These are phyloP conservation scores for Balansia obtecta DNA, from an alignment of 2,329 filamentous ascomycete species.

Conservation along the genomic window DNA sequence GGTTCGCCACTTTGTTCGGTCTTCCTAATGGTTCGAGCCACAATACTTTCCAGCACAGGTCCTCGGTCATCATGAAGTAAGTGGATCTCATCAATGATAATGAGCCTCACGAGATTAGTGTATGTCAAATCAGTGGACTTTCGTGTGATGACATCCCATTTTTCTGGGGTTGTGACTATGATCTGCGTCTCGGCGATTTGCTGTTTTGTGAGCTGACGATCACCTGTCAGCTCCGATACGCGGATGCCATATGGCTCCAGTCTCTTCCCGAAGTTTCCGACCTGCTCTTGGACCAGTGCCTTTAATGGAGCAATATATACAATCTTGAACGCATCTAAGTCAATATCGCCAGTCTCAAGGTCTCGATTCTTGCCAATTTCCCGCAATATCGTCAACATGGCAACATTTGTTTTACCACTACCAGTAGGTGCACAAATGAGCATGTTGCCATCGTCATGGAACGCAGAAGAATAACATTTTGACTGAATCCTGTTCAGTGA, in stretches of 20 bases:
- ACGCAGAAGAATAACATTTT: conserved; percentile 81
- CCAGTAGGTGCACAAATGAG: conserved; percentile 94
- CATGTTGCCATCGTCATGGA: conserved; percentile 92
- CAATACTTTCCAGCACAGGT: conserved; percentile 92
- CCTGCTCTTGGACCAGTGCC: conserved; percentile 92
- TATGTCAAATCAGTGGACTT: conserved; percentile 96
- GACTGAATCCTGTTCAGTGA: conserved; percentile 93
- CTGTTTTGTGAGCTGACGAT: conserved; percentile 95
- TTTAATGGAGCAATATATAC: conserved; percentile 95
- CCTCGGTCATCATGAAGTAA: conserved; percentile 94
- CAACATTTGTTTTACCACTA: conserved; percentile 96
- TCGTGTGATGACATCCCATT: conserved; percentile 97
- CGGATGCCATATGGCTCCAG: conserved; percentile 83
- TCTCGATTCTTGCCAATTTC: conserved; percentile 95
- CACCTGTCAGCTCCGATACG: conserved; percentile 92
- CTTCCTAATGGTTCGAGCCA: conserved; percentile 83
- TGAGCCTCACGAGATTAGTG: conserved; percentile 87
- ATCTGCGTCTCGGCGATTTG: conserved; percentile 97
- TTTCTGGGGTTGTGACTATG: conserved; percentile 96
- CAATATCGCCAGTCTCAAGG: conserved; percentile 79
- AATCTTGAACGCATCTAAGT: conserved; percentile 95
- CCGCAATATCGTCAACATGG: conserved; percentile 90
- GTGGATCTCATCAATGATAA: conserved; percentile 98
- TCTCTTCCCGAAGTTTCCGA: conserved; percentile 90
- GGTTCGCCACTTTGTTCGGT: conserved; percentile 90